Evolutionary conservation across 2,329 filamentous ascomycete species (phyloP), one percentile per base, ranked within the genome.

Genomic region (Penicillium sp.): DNA sequence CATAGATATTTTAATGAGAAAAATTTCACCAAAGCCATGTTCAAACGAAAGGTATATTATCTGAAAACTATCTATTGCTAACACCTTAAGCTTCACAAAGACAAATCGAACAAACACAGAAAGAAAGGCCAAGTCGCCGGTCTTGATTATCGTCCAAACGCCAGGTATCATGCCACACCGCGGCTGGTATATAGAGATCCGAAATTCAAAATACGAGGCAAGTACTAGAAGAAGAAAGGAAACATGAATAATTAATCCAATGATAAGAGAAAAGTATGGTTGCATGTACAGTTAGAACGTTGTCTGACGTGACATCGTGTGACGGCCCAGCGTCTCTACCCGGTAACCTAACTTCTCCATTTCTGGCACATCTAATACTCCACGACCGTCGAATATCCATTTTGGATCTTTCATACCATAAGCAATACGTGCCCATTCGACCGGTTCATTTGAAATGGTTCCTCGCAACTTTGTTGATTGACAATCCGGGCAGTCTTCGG

Each of bases 331-430:
- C n/a, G 58, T 59, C 20, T 73, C 71, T 18, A 74, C 65, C 11
- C 66, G 60, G 23, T 74, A 65, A 6, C 73, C 73, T 35, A 75
- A 56, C 47, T 63, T 65, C 54, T 72, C 67, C 60, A 76, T 61
- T 58, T 72, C 66, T 1, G 49, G 42, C 8, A 63, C 62, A 58
- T 76, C 70, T 21, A 76, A 53, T 33, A 73, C 61, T 23, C 69
- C 68, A 23, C 72, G 65, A 20, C 79, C 79, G 64, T 81, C 79
- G 64, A 81, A 81, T 5, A 80, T 73, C 67, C 73, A 79, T 58
- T 73, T 78, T 1, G 79, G 79, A 46, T 74, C 72, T 55, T 71
- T 71, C 70, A 81, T 73, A 14, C 67, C 67, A 52, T 73, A 71
- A 5, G 77, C 73, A 14, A 81, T 72, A 30, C 70, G 71, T 23